Evolutionary conservation across 495 filamentous ascomycete species (phyloP).

Genomic region (Hypoxylon lenormandii): DNA sequence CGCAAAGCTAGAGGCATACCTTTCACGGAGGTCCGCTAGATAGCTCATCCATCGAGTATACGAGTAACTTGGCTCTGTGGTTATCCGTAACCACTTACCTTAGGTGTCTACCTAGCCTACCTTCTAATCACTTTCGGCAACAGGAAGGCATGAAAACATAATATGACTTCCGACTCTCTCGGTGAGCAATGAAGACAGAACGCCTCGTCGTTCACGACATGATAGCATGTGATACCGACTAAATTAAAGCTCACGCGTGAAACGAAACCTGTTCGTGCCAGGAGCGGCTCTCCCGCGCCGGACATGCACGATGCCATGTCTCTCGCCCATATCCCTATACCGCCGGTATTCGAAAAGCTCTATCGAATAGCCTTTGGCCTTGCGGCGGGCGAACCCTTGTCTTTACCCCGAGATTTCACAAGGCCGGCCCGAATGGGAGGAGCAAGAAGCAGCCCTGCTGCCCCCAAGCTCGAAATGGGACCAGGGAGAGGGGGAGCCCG

Average conservation of each 20-base stretch:
- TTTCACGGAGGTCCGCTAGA: not conserved
- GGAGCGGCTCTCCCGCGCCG: slow-evolving; percentile 9
- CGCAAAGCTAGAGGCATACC: slow-evolving; percentile 13
- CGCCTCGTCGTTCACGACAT: slow-evolving; percentile 17
- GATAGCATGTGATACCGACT: slow-evolving; percentile 21
- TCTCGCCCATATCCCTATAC: slow-evolving; percentile 6
- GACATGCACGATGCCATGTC: slow-evolving; percentile 5
- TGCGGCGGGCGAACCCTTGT: slow-evolving; percentile 37
- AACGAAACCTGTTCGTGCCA: slow-evolving; percentile 16
- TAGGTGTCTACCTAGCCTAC: slow-evolving; percentile 7
- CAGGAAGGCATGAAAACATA: not conserved
- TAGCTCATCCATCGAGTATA: slow-evolving; percentile 1
- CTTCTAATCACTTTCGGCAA: slow-evolving; percentile 8
- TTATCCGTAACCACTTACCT: slow-evolving; percentile 4
- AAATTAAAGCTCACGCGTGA: slow-evolving; percentile 19
- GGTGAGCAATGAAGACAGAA: slow-evolving; percentile 8
- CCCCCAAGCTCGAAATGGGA: slow-evolving; percentile 16
- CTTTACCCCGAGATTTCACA: slow-evolving; percentile 38
- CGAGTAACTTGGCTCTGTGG: not conserved
- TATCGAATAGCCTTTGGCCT: slow-evolving; percentile 29
- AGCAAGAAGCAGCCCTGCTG: slow-evolving; percentile 10
- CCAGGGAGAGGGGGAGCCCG: slow-evolving; percentile 2
- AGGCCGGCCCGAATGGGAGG: slow-evolving; percentile 47
- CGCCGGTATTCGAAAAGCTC: slow-evolving; percentile 8
- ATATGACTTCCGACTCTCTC: slow-evolving; percentile 1